Evolutionary conservation across 2,329 filamentous ascomycete genomes (phyloP), one percentile per base, ranked within the genome.

Genomic region (Trichoderma sp.): DNA sequence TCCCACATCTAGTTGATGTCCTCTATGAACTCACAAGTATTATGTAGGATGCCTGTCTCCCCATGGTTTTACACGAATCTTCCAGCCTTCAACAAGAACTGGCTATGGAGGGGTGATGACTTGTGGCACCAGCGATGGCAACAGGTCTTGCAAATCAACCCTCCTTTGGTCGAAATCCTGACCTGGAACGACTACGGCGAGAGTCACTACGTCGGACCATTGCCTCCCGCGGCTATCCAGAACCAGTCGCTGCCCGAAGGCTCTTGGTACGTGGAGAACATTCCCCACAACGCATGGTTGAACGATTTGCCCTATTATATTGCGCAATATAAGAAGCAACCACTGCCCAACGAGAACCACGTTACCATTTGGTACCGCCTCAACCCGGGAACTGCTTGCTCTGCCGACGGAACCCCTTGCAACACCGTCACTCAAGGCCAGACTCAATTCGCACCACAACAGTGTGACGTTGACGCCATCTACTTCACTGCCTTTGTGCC

Each of bases 81-180:
- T 32, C 57, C 57, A 0, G 57, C 28, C 11, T 86, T 83, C 73
- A 81, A 79, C 75, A 86, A 89, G 81, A 86, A 87, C 74, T 88
- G 85, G 84, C 81, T 90, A 2, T 91, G 88, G 82, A 84, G 85
- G 4, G 85, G 87, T 6, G 89, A 90, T 73, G 81, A 85, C 53
- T 79, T 91, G 12, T 90, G 89, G 86, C 86, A 84, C 72, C 81
- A 88, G 70, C 86, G 89, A 32, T 90, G 88, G 89, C 81, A 85
- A 34, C 74, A 81, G 71, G 82, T 86, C 21, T 74, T 86, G 15
- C 74, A 76, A 6, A 75, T 85, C n/a, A 78, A 82, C 21, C 85
- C 86, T 14, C 81, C 83, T 5, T 86, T 86, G 71, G 78, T 88
- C 7, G 80, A 82, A 75, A 83, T 85, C 43, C 76, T 85, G n/a